These are phyloP conservation scores for Exophiala lecanii-corni DNA, from an alignment of 2,329 filamentous ascomycete species.

Conservation along the genomic window DNA sequence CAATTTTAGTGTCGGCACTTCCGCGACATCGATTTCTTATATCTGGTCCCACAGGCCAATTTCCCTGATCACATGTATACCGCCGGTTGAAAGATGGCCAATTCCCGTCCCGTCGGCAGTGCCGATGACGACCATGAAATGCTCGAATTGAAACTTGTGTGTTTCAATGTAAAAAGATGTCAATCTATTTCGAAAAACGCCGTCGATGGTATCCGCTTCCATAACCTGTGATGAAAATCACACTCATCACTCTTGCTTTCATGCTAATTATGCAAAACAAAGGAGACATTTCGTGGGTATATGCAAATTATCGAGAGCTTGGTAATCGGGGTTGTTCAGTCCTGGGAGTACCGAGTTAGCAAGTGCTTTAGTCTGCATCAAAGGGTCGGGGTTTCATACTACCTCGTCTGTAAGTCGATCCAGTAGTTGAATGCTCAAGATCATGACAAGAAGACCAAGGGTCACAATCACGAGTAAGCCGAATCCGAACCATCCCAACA, in stretches of 20 bases:
- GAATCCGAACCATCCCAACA: conserved; percentile 96
- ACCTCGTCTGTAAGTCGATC: conserved; percentile 52
- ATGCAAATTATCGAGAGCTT: no score
- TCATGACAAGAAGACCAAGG: conserved; percentile 92
- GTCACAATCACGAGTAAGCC: conserved; percentile 90
- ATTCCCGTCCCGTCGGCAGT: no score
- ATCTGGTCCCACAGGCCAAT: no score
- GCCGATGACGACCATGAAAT: no score
- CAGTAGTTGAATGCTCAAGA: conserved; percentile 81
- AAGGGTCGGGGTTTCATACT: conserved; percentile 17
- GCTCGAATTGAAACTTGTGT: no score
- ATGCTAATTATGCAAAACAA: background rate
- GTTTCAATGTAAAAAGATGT: background rate
- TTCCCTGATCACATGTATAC: no score
- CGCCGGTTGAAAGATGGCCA: no score
- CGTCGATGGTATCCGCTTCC: background rate
- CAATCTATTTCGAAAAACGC: background rate
- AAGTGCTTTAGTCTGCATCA: background rate
- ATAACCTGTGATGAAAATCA: background rate
- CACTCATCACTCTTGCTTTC: background rate
- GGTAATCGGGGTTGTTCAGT: no score
- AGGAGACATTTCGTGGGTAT: background rate
- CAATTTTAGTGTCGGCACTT: no score
- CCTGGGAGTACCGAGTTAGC: conserved; percentile 7
- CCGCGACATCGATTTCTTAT: no score